These are phyloP conservation scores for Paramecium tetraurelia DNA, from an alignment of 73 alveolate species.

Conservation along the genomic window DNA sequence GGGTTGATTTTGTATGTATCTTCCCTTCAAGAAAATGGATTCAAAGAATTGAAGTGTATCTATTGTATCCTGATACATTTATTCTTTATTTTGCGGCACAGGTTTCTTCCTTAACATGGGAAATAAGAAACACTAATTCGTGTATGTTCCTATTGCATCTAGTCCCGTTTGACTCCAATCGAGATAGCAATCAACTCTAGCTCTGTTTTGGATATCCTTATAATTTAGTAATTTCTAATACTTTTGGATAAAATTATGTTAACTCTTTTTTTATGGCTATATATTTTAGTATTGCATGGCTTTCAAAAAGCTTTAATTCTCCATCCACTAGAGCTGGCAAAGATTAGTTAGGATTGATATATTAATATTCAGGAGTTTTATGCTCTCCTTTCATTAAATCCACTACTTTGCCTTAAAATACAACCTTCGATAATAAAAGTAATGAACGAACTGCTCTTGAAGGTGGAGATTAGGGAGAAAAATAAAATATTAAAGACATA, in stretches of 20 bases:
- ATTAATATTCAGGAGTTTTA: background rate
- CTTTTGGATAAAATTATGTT: background rate
- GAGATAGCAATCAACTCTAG: background rate
- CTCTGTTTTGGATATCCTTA: background rate
- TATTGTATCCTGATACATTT: background rate
- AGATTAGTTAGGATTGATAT: slow-evolving; percentile 11
- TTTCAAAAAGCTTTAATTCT: background rate
- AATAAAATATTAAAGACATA: background rate
- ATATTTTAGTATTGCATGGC: background rate
- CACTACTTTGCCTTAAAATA: background rate
- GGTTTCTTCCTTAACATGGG: background rate
- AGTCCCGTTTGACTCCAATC: slow-evolving; percentile 19
- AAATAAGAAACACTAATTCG: background rate
- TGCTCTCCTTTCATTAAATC: slow-evolving; percentile 27
- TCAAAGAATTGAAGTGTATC: background rate
- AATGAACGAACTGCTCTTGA: background rate
- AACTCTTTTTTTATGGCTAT: background rate
- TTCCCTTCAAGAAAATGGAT: background rate
- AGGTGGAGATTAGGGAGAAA: background rate
- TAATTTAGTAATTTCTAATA: background rate
- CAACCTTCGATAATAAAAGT: background rate
- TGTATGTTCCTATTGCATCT: background rate
- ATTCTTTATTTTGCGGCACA: background rate
- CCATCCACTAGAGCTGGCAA: slow-evolving; percentile 1
- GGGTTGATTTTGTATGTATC: background rate